Evolutionary conservation across 2,329 filamentous ascomycete species (phyloP), one percentile per base, ranked within the genome.

Genomic region (Cytospora paraplurivora): DNA sequence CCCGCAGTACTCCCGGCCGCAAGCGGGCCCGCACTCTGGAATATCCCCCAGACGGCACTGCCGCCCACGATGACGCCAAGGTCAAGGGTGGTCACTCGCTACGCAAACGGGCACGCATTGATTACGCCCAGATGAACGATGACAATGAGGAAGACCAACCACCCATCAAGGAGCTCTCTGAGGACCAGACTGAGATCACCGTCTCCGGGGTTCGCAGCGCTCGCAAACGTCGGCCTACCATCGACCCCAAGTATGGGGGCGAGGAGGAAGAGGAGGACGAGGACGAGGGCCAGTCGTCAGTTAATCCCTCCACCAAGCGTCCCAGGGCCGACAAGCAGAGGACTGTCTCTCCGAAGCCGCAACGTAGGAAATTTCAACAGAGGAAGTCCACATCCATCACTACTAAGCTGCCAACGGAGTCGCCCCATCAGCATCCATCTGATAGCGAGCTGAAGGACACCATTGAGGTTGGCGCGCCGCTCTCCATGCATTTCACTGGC

Each of bases 51-150:
- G 70, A 75, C 37, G 71, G 69, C 52, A 70, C 73, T 62, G 38
- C 57, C 44, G 77, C 74, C 15, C 77, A 78, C n/a, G 80, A 81
- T 52, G 81, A 83, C 27, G 75, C 77, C 44, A 76, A 80, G 67
- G 80, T 78, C 64, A 84, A 86, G 71, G 84, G 84, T 59, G 83
- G 84, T 56, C 84, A 86, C 73, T 84, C 83, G 38, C 78, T 87
- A 35, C 79, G 84, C 67, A 85, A 82, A 72, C 79, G 84, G 59
- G 76, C 81, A 58, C 82, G 82, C 64, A 78, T 86, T 67, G 83
- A 86, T 72, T 86, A 86, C 76, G 82, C 81, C 38, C 81, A 84
- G 67, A 78, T 81, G 66, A 78, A 80, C 61, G 81, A 84, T 65
- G 82, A 85, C 51, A 73, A 77, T 35, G 70, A 59, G 8, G 59